A percentile compares a stretch with the other conserved stretches of the same genome.
Evolutionary conservation across 2,329 filamentous ascomycete species (phyloP).

Genomic region (Trichoderma sp.): DNA sequence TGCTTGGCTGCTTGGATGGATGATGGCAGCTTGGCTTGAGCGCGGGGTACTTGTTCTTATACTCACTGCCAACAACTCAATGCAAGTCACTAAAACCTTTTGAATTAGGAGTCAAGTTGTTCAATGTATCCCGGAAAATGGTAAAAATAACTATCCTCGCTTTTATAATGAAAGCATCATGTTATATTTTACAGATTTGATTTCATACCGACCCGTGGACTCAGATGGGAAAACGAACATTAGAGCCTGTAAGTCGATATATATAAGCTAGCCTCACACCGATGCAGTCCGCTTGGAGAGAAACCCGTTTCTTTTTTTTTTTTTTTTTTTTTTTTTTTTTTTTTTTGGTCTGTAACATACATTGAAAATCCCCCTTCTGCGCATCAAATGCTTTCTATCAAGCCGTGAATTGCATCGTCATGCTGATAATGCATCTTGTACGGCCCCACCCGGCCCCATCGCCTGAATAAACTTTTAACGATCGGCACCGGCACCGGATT

Average conservation of each 20-base stretch:
- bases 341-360: no score
- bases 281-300: no score
- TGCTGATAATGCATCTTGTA: no score
- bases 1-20: no score
- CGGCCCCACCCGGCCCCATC: conserved; percentile 10
- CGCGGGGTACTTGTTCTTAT: background rate
- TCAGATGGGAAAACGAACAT: background rate
- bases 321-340: background rate
- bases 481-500: background rate
- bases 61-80: background rate
- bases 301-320: background rate
- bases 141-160: no score
- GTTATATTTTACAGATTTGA: no score
- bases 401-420: background rate
- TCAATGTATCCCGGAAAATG: no score
- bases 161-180: background rate
- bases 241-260: background rate
- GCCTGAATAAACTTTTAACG: background rate
- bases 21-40: background rate
- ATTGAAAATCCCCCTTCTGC: background rate
- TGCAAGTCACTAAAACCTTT: no score
- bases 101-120: no score
- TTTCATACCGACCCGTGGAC: fast-evolving
- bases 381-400: background rate
- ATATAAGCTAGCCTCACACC: background rate